Base-by-base conservation (phyloP, 768 basidiomycete genomes). In the Russula sp. region DNA sequence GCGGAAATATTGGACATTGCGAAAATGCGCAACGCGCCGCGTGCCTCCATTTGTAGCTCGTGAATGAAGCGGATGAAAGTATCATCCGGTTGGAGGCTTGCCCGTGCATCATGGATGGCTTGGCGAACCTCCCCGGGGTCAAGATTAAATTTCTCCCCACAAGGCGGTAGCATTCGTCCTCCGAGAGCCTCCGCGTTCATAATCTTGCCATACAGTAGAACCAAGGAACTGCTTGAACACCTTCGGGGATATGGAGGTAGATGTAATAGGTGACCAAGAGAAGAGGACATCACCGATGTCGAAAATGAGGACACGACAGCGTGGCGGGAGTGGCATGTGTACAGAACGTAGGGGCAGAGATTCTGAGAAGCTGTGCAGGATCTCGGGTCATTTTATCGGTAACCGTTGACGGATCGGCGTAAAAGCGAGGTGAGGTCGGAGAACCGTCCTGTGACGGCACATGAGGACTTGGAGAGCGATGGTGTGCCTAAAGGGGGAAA, bases 1-100 rank as follows among this genome's bases (percentile, higher is more conserved):
- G 74, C 67, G 20, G 83, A 83, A 30, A 86, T 84, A 71, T 86
- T 86, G 40, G 82, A 84, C 81, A 84, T 83, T 36, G 83, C 83
- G 57, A 79, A 83, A 40, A 85, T 76, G 16, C 71, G 75, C 1
- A 83, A 71, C 7, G 69, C 59, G 22, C 71, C 73, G 13, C 73
- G 61, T 2, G 75, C 74, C 61, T 78, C 73, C 7, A 67, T 64
- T 65, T 80, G 81, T 48, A 85, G 74, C 55, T 82, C 77, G 2
- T 76, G 76, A 46, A 85, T 79, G 30, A 85, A 71, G 9, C 70
- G 65, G 38, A 82, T 77, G 68, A 84, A 73, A n/a, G 76, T 72
- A 30, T 78, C 69, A 67, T 85, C 76, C 9, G 79, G 74, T 44
- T 74, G 71, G 16, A 84, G 72, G 10, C 83, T 81, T 28, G 79